A percentile compares a stretch with the other conserved stretches of the same genome.
Conservation (phyloP, 2,329 filamentous ascomycete species). For the Curvularia spicifera region DNA sequence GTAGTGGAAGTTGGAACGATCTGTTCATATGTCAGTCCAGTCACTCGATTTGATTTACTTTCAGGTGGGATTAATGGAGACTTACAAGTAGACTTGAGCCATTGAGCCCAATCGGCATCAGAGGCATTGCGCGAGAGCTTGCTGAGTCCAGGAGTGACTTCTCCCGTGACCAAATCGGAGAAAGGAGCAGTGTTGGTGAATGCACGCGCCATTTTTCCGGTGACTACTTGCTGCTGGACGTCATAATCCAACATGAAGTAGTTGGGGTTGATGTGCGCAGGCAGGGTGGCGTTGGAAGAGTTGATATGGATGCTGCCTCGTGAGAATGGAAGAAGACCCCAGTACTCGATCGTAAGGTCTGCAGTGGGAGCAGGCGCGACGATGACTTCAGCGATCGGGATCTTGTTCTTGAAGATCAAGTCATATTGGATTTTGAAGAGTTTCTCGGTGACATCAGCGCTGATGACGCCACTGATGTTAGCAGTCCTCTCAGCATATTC, state of each 20-base stretch:
- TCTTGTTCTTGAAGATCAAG: slow-evolving; percentile 8
- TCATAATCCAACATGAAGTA: slow-evolving; percentile 9
- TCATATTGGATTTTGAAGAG: slow-evolving; percentile 1
- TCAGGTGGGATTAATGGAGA: neutral
- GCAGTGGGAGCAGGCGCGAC: neutral
- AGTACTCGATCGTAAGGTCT: neutral
- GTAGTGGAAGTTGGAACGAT: slow-evolving; percentile 5
- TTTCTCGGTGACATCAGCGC: neutral
- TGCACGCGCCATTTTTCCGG: neutral
- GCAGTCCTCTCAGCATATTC: slow-evolving; percentile 1
- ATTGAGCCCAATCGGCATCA: neutral
- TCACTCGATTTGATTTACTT: neutral
- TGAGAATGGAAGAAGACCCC: slow-evolving; percentile 7
- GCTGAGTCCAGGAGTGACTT: neutral
- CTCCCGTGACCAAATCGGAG: neutral
- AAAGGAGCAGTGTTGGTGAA: slow-evolving; percentile 3
- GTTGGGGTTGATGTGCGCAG: slow-evolving; percentile 1
- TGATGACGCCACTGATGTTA: neutral
- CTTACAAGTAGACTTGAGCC: slow-evolving; percentile 6
- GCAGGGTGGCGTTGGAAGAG: neutral
- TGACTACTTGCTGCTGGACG: neutral
- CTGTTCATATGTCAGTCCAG: neutral
- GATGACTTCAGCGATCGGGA: slow-evolving; percentile 2
- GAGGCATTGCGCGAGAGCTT: neutral
- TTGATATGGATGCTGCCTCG: slow-evolving; percentile 6